These are phyloP conservation scores for Pichia occidentalis DNA, from an alignment of 805 yeast genomes.

Conservation along the genomic window DNA sequence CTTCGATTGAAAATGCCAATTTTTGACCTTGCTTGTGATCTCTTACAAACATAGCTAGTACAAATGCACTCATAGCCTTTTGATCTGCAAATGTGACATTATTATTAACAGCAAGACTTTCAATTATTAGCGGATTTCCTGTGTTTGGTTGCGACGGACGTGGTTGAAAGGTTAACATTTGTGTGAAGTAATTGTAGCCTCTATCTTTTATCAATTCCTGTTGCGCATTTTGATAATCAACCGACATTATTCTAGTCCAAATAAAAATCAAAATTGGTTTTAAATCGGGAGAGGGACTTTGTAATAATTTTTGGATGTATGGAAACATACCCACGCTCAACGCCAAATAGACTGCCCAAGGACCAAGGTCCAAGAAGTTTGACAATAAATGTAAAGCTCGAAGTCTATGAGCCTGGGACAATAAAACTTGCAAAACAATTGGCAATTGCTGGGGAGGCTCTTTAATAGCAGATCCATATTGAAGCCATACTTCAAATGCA, in stretches of 20 bases:
- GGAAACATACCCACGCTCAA: conserved; percentile 94
- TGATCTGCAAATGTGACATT: conserved; percentile 58
- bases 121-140: conserved; percentile 22
- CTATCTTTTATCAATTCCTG: conserved; percentile 87
- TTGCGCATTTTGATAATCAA: conserved; percentile 84
- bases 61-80: conserved; percentile 92
- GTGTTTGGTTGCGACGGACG: conserved; percentile 18
- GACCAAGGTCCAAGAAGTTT: conserved; percentile 86
- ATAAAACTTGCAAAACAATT: conserved; percentile 81
- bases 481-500: conserved; percentile 94
- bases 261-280: conserved; percentile 92
- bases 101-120: conserved; percentile 34
- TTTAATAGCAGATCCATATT: conserved; percentile 77
- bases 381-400: conserved; percentile 81
- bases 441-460: conserved; percentile 95
- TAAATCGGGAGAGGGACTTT: conserved; percentile 91
- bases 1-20: conserved; percentile 66
- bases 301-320: conserved; percentile 80
- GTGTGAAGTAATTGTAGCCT: conserved; percentile 81
- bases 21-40: conserved; percentile 77
- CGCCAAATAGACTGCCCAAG: conserved; percentile 95
- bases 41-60: conserved; percentile 74
- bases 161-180: conserved; percentile 51
- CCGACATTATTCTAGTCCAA: conserved; percentile 97
- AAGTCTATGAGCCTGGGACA: conserved; percentile 90